phyloP scores from a whole-genome alignment of 345 rosid species.

The Arabidopsis arenosa region DNA sequence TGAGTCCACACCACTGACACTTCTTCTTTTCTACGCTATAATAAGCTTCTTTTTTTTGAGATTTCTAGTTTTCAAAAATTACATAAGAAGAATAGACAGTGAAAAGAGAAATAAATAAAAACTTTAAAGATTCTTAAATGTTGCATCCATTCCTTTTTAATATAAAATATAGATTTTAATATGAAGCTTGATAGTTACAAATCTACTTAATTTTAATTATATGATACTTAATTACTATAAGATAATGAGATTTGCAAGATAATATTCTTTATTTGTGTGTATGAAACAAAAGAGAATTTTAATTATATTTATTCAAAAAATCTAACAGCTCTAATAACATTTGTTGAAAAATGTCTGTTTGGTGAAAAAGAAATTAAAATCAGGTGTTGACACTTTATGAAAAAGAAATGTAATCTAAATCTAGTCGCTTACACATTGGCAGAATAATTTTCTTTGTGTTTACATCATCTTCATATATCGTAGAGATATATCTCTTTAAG shows the following conservation, averaged over 20 bases:
- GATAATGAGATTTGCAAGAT: constrained; percentile 21
- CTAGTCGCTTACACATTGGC: background rate
- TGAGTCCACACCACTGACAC: constrained; percentile 24
- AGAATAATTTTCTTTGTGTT: background rate
- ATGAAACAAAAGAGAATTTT: background rate
- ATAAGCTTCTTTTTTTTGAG: background rate
- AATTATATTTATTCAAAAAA: background rate
- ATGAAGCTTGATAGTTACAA: background rate
- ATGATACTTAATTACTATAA: background rate
- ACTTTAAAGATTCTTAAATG: background rate
- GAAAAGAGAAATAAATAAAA: background rate
- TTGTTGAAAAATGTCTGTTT: background rate
- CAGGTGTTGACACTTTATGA: background rate
- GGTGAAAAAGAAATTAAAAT: background rate
- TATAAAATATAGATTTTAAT: background rate
- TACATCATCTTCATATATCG: background rate
- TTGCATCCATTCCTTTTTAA: background rate
- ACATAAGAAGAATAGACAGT: background rate
- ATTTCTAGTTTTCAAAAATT: background rate
- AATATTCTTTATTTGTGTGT: background rate
- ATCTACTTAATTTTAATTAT: background rate
- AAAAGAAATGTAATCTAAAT: background rate
- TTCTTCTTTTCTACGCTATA: constrained; percentile 1
- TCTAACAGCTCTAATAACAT: background rate
- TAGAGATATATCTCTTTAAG: background rate